Percentiles rank a stretch among this genome's conserved stretches.
Conservation (phyloP, 2,329 filamentous ascomycete genomes). For the Apiospora arundinis region DNA sequence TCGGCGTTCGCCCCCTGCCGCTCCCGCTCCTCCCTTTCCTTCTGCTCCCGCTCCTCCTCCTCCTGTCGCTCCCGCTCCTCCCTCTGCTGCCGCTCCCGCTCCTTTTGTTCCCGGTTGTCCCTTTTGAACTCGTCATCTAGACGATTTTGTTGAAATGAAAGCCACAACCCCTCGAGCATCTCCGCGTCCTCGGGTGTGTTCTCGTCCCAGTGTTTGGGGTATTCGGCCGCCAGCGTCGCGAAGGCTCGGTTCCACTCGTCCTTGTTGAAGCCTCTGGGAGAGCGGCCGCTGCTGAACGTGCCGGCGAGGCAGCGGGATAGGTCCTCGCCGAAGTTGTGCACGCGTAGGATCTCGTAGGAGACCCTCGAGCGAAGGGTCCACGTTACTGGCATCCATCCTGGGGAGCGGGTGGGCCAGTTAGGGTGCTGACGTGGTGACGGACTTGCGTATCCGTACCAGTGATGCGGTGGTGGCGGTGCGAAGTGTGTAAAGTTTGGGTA, state of each 20-base stretch:
- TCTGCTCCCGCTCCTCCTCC: not conserved
- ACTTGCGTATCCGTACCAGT: no score
- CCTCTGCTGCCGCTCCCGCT: no score
- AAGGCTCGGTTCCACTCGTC: not conserved
- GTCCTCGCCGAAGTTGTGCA: not conserved
- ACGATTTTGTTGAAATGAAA: no score
- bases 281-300: not conserved
- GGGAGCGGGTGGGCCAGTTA: not conserved
- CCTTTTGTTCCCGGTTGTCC: no score
- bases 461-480: no score
- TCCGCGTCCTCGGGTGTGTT: rapidly evolving
- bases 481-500: no score
- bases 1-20: not conserved
- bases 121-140: not conserved
- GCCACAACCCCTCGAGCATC: not conserved
- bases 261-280: not conserved
- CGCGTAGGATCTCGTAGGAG: not conserved
- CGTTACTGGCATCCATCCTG: not conserved
- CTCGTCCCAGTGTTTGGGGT: not conserved
- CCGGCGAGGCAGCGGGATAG: not conserved
- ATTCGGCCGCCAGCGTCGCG: not conserved
- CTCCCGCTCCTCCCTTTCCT: not conserved
- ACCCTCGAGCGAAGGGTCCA: not conserved
- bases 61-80: not conserved
- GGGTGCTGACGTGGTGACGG: no score